Base-by-base conservation (phyloP, 495 filamentous ascomycete genomes). In the Penicillium longicatenatum region DNA sequence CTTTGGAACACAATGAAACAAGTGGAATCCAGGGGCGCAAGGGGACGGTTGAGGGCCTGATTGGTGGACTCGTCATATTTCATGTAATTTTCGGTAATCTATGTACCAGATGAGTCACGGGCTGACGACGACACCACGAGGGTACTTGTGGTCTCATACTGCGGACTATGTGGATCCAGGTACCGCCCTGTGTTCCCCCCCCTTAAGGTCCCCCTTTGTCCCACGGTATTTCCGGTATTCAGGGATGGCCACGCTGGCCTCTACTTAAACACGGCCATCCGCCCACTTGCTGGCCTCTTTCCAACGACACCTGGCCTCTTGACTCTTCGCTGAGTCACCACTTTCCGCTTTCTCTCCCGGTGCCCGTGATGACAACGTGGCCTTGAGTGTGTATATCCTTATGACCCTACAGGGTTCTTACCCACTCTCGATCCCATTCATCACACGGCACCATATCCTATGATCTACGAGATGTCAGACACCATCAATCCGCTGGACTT, bases 221-320 rank as follows among this genome's bases (percentile, higher is more conserved):
- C 16, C 16, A 14, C 11, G 21, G 17, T 42, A 20, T 24, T 43
- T 26, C 19, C 10, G 30, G 48, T 35, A 33, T 52, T 29, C 17
- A 52, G 35, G 50, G 35, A 52, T 24, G 41, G 76, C 72, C 76
- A 77, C 73, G 72, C 68, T 77, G 74, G 74, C 76, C 74, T 79
- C 71, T 77, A 71, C 74, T 74, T 71, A 69, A 73, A 64, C 58
- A 1, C 1, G 67, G 30, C 39, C 58, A 39, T 41, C 65, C 56
- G 14, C 57, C 55, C 64, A 31, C 67, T 54, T 57, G 35, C 22
- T 47, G 29, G 19, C 16, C 29, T 47, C 30, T 39, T 30, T 52
- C 59, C 46, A 55, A 59, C 54, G 59, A 54, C 67, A 79, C 50
- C 61, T 77, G 73, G 73, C 74, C 75, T 76, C 61, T 62, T 39